phyloP scores from a whole-genome alignment of 106 monocot species.

The Dactylorhiza incarnata region DNA sequence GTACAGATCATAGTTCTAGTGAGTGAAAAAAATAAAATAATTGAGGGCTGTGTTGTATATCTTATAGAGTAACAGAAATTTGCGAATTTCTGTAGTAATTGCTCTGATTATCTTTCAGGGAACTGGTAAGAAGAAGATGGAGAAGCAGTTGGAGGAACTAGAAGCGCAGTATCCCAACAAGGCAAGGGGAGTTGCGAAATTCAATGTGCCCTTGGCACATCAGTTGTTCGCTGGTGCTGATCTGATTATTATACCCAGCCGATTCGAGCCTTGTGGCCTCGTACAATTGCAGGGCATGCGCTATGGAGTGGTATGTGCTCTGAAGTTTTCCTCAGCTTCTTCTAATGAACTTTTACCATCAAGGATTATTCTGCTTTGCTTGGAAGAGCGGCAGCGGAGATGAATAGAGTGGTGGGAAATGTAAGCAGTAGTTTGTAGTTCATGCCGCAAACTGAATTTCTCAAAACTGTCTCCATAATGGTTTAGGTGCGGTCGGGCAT shows the following conservation, averaged over 20 bases:
- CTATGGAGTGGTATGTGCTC: slow-evolving; percentile 60
- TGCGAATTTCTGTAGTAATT: background rate
- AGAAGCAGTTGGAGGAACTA: slow-evolving; percentile 42
- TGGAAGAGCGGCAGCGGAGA: too few relatives aligned
- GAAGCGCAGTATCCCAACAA: slow-evolving; percentile 66
- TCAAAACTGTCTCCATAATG: too few relatives aligned
- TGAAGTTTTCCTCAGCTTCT: background rate
- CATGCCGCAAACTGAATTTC: too few relatives aligned
- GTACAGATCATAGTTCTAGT: slow-evolving; percentile 88
- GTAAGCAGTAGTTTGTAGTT: too few relatives aligned
- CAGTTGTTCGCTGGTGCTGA: slow-evolving; percentile 78
- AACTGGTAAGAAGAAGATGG: slow-evolving; percentile 87
- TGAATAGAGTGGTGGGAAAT: too few relatives aligned
- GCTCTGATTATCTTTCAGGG: slow-evolving; percentile 40
- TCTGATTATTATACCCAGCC: slow-evolving; percentile 56
- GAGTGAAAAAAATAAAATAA: slow-evolving; percentile 11
- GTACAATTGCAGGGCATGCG: slow-evolving; percentile 89
- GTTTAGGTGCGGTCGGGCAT: too few relatives aligned
- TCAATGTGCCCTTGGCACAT: slow-evolving; percentile 80
- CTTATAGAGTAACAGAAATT: background rate
- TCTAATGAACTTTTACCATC: too few relatives aligned
- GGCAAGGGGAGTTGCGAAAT: slow-evolving; percentile 65
- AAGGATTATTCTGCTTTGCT: too few relatives aligned
- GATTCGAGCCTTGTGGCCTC: slow-evolving; percentile 92
- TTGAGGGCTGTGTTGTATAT: background rate